phyloP scores from a whole-genome alignment of 2,329 filamentous ascomycete species.

The Botrytis galanthina region DNA sequence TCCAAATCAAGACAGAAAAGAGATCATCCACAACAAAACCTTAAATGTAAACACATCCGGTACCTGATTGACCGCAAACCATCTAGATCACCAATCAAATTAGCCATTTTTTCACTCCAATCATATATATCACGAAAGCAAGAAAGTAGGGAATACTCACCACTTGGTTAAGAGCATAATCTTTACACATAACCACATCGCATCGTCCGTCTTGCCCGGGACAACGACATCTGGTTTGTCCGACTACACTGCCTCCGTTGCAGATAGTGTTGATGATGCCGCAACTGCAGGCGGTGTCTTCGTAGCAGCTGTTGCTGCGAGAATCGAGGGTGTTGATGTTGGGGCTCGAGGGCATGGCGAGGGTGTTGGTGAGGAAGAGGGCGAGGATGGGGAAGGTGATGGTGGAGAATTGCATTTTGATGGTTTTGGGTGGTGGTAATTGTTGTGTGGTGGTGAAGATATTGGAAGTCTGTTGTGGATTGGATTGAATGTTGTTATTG shows the following conservation, averaged over 20 bases:
- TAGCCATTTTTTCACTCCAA: not conserved
- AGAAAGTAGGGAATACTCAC: not conserved
- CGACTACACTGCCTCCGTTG: not conserved
- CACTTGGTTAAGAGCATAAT: not conserved
- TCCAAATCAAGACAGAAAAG: not conserved
- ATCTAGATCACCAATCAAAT: not conserved
- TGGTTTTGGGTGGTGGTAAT: not conserved
- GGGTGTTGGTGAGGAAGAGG: not conserved
- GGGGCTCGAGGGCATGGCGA: not conserved
- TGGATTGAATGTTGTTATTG: not conserved
- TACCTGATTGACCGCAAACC: not conserved
- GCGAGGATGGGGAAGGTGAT: not conserved
- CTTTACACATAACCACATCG: not conserved
- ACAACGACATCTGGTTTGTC: not conserved
- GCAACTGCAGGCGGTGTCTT: not conserved
- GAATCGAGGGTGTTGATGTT: not conserved
- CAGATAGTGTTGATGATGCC: not conserved
- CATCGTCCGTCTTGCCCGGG: not conserved
- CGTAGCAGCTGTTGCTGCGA: not conserved
- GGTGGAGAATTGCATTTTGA: conserved; percentile 5
- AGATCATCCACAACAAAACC: not conserved
- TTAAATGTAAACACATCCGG: conserved; percentile 5
- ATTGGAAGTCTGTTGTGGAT: not conserved
- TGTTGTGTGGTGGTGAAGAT: not conserved
- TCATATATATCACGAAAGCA: not conserved